A percentile compares a stretch with the other conserved stretches of the same genome.
Conservation (phyloP, 2,329 filamentous ascomycete genomes). For the Aaosphaeria pasadenensis region DNA sequence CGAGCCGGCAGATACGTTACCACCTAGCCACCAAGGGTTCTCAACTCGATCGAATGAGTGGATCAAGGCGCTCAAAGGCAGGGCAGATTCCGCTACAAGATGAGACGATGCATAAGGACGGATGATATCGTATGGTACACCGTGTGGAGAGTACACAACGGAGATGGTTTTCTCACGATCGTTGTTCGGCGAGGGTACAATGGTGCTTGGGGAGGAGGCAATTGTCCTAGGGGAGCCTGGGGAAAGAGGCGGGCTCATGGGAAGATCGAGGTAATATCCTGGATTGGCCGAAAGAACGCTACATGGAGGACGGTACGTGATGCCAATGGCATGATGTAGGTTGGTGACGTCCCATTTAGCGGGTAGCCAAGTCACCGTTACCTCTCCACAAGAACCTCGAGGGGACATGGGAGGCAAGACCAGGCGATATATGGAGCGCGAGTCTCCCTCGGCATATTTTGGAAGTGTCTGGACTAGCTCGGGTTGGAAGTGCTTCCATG, state of each 20-base stretch:
- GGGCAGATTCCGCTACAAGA: conserved; percentile 54
- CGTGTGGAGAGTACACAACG: conserved; percentile 64
- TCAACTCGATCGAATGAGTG: conserved; percentile 61
- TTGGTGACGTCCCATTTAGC: conserved; percentile 60
- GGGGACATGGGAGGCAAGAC: conserved; percentile 53
- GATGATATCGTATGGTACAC: conserved; percentile 54
- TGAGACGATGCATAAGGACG: conserved; percentile 56
- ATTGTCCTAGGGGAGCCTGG: conserved; percentile 31
- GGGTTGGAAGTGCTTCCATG: conserved; percentile 66
- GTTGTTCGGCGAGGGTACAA: conserved; percentile 30
- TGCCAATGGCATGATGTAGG: conserved; percentile 65
- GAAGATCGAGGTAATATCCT: conserved; percentile 36
- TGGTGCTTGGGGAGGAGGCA: conserved; percentile 29
- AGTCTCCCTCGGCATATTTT: conserved; percentile 41
- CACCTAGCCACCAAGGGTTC: conserved; percentile 62
- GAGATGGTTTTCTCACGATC: conserved; percentile 51
- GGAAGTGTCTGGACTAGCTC: conserved; percentile 43
- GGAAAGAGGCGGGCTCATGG: conserved; percentile 31
- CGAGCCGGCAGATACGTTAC: conserved; percentile 56
- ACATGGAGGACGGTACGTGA: conserved; percentile 65
- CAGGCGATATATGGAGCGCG: conserved; percentile 46
- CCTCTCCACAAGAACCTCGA: conserved; percentile 59
- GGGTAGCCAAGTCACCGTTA: conserved; percentile 67
- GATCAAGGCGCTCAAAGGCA: conserved; percentile 62
- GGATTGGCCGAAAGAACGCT: conserved; percentile 33